Evolutionary conservation across 1,284 basidiomycete genomes (phyloP), one percentile per base, ranked within the genome.

Genomic region (Malassezia furfur): DNA sequence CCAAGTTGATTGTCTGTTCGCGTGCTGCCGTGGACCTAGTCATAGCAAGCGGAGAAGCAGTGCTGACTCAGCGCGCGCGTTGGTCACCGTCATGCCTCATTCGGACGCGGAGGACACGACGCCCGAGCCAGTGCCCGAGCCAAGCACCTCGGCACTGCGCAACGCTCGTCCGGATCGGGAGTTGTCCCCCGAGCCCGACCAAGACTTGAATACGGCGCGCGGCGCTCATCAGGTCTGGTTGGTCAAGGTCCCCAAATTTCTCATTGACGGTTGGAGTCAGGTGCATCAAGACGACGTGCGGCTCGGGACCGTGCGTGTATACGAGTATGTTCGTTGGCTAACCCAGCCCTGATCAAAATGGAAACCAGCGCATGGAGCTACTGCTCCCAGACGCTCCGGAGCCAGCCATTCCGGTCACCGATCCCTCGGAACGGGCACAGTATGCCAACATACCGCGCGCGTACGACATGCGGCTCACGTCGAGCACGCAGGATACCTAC

Each of bases 191-290:
- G 70, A 72, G 41, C 72, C 70, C 0, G 69, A 74, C 37, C 66
- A 70, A 49, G 71, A 72, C 38, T 54, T 74, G n/a, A 61, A 72
- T 36, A 51, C 63, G 21, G 31, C 54, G 14, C 52, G 61, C 15
- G 70, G 65, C 0, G 54, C 61, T 17, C 64, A 66, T 28, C 64
- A 65, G 28, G 65, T 70, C 1, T 74, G 72, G 72, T 57, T 74
- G 0, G 72, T 74, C 38, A 73, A 78, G 70, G 76, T 81, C 28
- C 80, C 80, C 11, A 71, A 77, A 14, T 80, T 80, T 66, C 57
- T 81, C 17, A 67, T 78, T 31, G 77, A 80, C 55, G 73, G 76
- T 31, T 81, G 80, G 80, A 70, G 73, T 57, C 64, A 70, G 17
- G 75, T 79, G 12, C 64, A 70, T n/a, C 72, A 77, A 48, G 76